Evolutionary conservation across 345 rosid species (phyloP).

Genomic region (Theobroma cacao): DNA sequence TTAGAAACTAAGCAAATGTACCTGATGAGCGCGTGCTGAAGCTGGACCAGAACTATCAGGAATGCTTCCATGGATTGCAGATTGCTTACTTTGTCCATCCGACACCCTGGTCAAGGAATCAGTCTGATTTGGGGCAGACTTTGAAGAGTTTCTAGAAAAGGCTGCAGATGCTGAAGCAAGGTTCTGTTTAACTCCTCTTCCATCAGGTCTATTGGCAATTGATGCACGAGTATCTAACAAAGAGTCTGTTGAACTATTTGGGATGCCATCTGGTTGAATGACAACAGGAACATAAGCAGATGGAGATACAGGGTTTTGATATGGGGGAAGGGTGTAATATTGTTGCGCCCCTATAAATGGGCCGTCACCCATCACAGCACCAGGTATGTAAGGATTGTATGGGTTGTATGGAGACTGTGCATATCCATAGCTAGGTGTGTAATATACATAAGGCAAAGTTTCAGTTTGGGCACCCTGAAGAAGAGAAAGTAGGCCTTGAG

Average conservation of each 20-base stretch:
- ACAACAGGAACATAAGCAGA: slow-evolving; percentile 57
- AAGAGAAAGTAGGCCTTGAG: slow-evolving; percentile 13
- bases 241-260: slow-evolving; percentile 41
- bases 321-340: slow-evolving; percentile 57
- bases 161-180: slow-evolving; percentile 46
- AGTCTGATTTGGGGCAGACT: slow-evolving; percentile 37
- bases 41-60: slow-evolving; percentile 36
- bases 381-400: slow-evolving; percentile 88
- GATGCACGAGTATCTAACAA: slow-evolving; percentile 43
- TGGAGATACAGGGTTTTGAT: slow-evolving; percentile 55
- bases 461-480: slow-evolving; percentile 82
- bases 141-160: slow-evolving; percentile 43
- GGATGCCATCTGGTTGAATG: slow-evolving; percentile 48
- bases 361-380: slow-evolving; percentile 69
- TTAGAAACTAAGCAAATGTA: slow-evolving; percentile 14
- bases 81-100: slow-evolving; percentile 51
- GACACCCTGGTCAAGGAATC: slow-evolving; percentile 40
- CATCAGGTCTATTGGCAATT: slow-evolving; percentile 36
- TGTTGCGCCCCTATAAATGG: slow-evolving; percentile 61
- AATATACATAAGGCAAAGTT: slow-evolving; percentile 75
- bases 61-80: slow-evolving; percentile 36
- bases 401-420: slow-evolving; percentile 91
- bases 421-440: slow-evolving; percentile 77
- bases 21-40: slow-evolving; percentile 50
- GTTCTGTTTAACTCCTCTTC: slow-evolving; percentile 44